These are phyloP conservation scores for Nitzschia inconspicua DNA, from an alignment of 108 stramenopile species.

Conservation along the genomic window DNA sequence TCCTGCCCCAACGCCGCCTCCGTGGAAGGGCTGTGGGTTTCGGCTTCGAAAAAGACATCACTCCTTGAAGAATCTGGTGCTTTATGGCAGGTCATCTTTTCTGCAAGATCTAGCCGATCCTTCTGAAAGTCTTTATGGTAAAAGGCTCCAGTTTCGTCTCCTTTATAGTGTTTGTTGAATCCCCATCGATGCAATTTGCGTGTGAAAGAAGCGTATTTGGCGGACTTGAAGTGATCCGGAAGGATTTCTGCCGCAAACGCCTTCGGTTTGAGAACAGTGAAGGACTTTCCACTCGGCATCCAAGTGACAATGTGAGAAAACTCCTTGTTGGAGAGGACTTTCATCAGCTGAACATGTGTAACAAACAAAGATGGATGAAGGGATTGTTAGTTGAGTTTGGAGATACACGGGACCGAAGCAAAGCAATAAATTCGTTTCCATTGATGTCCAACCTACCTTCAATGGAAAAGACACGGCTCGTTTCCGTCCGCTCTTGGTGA, in stretches of 20 bases:
- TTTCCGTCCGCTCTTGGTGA: conserved; percentile 45
- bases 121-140: conserved; percentile 48
- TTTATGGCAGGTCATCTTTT: conserved; percentile 41
- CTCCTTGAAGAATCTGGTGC: no score
- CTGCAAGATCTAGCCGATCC: conserved; percentile 32
- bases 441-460: no score
- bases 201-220: conserved; percentile 49
- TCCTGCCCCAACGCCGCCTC: no score
- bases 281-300: conserved; percentile 47
- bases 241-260: conserved; percentile 38
- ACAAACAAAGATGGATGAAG: neutral
- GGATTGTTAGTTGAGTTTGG: neutral
- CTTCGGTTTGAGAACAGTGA: conserved; percentile 41
- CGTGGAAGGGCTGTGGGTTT: no score
- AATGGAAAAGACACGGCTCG: conserved; percentile 40
- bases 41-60: no score
- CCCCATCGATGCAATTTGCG: conserved; percentile 63
- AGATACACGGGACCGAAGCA: neutral
- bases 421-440: neutral
- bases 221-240: conserved; percentile 39
- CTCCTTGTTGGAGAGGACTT: conserved; percentile 35
- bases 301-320: conserved; percentile 40
- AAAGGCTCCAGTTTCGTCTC: conserved; percentile 45
- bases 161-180: conserved; percentile 40
- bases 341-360: conserved; percentile 39